These are phyloP conservation scores for Pseudopithomyces maydicus DNA, from an alignment of 2,329 filamentous ascomycete genomes.

Conservation along the genomic window DNA sequence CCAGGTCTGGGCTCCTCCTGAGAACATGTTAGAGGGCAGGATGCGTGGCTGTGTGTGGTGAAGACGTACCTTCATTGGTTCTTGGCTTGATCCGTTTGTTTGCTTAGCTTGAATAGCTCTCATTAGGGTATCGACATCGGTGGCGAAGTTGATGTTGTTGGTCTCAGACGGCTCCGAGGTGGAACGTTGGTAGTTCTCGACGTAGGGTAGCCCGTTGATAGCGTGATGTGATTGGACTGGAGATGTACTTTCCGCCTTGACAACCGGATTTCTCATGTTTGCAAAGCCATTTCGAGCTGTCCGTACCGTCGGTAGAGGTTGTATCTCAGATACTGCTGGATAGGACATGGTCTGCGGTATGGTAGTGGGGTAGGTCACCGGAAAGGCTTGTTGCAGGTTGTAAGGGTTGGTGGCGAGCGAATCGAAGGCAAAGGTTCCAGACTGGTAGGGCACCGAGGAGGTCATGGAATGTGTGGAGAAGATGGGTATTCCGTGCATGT, in stretches of 20 bases:
- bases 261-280: slow-evolving; percentile 36
- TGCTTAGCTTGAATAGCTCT: slow-evolving; percentile 78
- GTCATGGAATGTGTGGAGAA: slow-evolving; percentile 35
- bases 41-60: neutral
- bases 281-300: slow-evolving; percentile 34
- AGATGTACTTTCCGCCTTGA: slow-evolving; percentile 52
- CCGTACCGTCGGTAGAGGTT: slow-evolving; percentile 32
- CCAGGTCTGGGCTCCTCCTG: slow-evolving; percentile 34
- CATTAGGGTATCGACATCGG: slow-evolving; percentile 86
- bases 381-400: slow-evolving; percentile 42
- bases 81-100: slow-evolving; percentile 42
- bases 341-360: slow-evolving; percentile 36
- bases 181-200: slow-evolving; percentile 51
- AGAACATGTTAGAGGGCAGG: neutral
- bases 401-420: slow-evolving; percentile 40
- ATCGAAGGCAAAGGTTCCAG: slow-evolving; percentile 44
- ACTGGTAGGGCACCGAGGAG: slow-evolving; percentile 41
- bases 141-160: slow-evolving; percentile 69
- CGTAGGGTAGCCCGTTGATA: slow-evolving; percentile 41
- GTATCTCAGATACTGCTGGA: slow-evolving; percentile 23
- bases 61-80: slow-evolving; percentile 36
- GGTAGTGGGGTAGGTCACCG: slow-evolving; percentile 30
- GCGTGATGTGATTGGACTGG: slow-evolving; percentile 49
- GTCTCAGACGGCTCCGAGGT: slow-evolving; percentile 49
- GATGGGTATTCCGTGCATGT: slow-evolving; percentile 40